Evolutionary conservation across 371 early-diverging fungal species (phyloP).

Genomic region (Circinella minor): DNA sequence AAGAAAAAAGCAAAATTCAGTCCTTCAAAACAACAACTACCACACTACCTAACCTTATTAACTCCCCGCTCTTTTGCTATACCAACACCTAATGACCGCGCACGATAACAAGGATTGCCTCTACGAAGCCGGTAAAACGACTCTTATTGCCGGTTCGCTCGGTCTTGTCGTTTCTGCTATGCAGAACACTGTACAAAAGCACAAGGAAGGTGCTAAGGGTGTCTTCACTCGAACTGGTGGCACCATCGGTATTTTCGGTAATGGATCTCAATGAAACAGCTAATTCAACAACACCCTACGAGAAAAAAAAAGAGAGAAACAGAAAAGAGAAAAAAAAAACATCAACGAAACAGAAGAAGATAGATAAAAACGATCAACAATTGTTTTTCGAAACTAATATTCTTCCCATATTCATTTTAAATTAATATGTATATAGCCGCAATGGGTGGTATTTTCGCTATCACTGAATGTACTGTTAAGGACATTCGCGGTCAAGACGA

Average conservation of each 20-base stretch:
- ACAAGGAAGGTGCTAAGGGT: conserved; percentile 69
- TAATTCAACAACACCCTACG: too few relatives aligned
- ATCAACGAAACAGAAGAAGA: background rate
- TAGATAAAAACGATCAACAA: background rate
- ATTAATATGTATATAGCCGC: conserved; percentile 56
- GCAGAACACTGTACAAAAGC: conserved; percentile 72
- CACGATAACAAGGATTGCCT: conserved; percentile 55
- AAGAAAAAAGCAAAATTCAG: conserved; percentile 2
- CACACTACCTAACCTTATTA: background rate
- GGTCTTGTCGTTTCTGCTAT: conserved; percentile 75
- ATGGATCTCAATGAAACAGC: conserved; percentile 4
- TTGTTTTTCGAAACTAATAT: background rate
- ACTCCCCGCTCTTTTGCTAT: conserved; percentile 12
- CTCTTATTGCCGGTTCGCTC: conserved; percentile 63
- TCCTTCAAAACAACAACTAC: conserved; percentile 4
- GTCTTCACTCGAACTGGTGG: conserved; percentile 72
- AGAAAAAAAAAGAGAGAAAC: background rate
- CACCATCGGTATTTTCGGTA: conserved; percentile 77
- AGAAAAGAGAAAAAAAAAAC: background rate
- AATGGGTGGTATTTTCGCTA: conserved; percentile 80
- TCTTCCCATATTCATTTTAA: background rate
- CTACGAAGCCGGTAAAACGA: conserved; percentile 59
- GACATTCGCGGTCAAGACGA: conserved; percentile 71
- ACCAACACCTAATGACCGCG: conserved; percentile 36
- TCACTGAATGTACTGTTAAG: conserved; percentile 65